phyloP scores from a whole-genome alignment of 2,329 filamentous ascomycete species.

The Sarocladiaceae sp. region DNA sequence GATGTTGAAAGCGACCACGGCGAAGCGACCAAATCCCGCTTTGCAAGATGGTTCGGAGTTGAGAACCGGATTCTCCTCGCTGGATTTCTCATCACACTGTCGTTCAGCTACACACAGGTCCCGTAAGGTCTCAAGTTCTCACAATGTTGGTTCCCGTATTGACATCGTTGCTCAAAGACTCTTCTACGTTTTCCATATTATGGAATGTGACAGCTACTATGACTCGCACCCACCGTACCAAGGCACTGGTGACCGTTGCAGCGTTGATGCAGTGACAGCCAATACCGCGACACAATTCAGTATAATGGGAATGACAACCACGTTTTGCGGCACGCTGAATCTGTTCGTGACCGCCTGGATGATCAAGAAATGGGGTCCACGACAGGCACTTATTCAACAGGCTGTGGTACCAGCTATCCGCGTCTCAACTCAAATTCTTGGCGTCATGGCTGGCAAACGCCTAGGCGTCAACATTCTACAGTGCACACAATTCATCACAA shows the following conservation, averaged over 20 bases:
- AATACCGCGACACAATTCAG: constrained; percentile 59
- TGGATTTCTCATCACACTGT: constrained; percentile 54
- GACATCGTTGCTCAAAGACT: constrained; percentile 24
- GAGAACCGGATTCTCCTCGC: constrained; percentile 50
- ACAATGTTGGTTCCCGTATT: neutral
- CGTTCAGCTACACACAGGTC: constrained; percentile 46
- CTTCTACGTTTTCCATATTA: constrained; percentile 64
- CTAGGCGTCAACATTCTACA: constrained; percentile 66
- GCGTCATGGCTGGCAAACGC: constrained; percentile 56
- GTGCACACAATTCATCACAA: constrained; percentile 60
- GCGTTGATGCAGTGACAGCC: constrained; percentile 57
- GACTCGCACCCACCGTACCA: constrained; percentile 46
- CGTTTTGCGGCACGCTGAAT: constrained; percentile 61
- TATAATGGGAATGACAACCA: constrained; percentile 64
- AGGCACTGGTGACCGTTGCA: constrained; percentile 50
- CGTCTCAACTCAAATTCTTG: constrained; percentile 59
- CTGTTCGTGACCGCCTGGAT: constrained; percentile 64
- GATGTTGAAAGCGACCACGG: neutral
- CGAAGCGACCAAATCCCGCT: neutral
- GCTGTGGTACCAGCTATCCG: constrained; percentile 62
- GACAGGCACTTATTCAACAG: constrained; percentile 57
- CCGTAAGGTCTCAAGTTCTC: constrained; percentile 29
- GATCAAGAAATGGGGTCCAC: constrained; percentile 63
- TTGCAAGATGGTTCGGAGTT: constrained; percentile 19
- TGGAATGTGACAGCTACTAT: constrained; percentile 71